Evolutionary conservation across 108 stramenopile species (phyloP).

Genomic region (Phaeodactylum tricornutum): DNA sequence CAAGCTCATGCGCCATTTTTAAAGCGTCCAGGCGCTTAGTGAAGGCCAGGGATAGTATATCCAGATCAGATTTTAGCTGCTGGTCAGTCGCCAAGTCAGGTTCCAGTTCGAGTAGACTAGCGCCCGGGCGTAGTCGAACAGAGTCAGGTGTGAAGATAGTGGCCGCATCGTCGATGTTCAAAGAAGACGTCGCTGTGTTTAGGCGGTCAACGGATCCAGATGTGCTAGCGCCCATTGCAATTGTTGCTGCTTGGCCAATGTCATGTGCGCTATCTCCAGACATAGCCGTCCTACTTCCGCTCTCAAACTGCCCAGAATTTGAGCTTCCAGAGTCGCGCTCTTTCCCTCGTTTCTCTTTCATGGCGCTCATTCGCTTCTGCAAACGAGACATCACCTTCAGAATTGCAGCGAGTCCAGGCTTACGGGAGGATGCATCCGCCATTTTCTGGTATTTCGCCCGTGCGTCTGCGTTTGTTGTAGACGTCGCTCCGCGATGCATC

Average conservation of each 20-base stretch:
- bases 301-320: too few relatives aligned
- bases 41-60: constrained; percentile 55
- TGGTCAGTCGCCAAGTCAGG: constrained; percentile 51
- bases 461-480: constrained; percentile 23
- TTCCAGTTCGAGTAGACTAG: constrained; percentile 57
- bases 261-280: too few relatives aligned
- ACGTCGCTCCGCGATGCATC: constrained; percentile 63
- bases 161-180: too few relatives aligned
- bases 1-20: constrained; percentile 65
- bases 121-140: too few relatives aligned
- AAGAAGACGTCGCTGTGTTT: too few relatives aligned
- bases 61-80: constrained; percentile 50
- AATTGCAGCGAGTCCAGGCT: constrained; percentile 55
- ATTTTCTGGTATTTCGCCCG: constrained; percentile 32
- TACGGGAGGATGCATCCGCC: constrained; percentile 24
- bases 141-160: constrained; percentile 28
- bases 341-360: constrained; percentile 31
- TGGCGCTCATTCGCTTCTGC: constrained; percentile 42
- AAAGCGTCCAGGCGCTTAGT: constrained; percentile 54
- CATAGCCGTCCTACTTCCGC: too few relatives aligned
- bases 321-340: constrained; percentile 3
- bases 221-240: too few relatives aligned
- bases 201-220: too few relatives aligned
- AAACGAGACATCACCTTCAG: constrained; percentile 58
- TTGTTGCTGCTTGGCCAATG: too few relatives aligned